These are phyloP conservation scores for Hypoxylon sp. DNA, from an alignment of 2,329 filamentous ascomycete species.

Conservation along the genomic window DNA sequence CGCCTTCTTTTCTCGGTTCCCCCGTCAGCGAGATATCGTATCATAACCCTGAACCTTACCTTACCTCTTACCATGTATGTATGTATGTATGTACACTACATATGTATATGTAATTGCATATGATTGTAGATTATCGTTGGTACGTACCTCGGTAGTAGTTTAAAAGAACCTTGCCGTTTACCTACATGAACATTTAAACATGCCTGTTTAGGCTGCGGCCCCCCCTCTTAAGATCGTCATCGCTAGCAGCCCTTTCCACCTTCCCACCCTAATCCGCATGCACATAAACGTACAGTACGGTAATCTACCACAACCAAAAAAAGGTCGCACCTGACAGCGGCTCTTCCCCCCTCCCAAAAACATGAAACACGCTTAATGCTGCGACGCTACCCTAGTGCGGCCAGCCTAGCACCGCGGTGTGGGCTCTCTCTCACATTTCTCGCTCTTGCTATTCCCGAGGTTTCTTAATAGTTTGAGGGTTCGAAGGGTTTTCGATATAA, in stretches of 20 bases:
- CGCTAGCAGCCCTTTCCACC: slow-evolving; percentile 21
- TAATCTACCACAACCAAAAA: neutral
- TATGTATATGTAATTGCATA: neutral
- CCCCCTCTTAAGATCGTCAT: slow-evolving; percentile 15
- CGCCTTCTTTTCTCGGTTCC: slow-evolving; percentile 23
- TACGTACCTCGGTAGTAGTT: slow-evolving; percentile 13
- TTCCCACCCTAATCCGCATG: slow-evolving; percentile 19
- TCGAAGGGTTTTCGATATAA: slow-evolving; percentile 27
- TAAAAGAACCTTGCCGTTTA: slow-evolving; percentile 2
- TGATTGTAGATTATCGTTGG: neutral
- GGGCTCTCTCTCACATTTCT: slow-evolving; percentile 4
- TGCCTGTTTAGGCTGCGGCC: slow-evolving; percentile 19
- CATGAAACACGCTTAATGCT: slow-evolving; percentile 53
- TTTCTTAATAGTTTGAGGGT: neutral
- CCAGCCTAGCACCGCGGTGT: slow-evolving; percentile 20
- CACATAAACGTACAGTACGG: slow-evolving; percentile 27
- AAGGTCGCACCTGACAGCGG: slow-evolving; percentile 32
- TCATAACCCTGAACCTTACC: slow-evolving; percentile 13
- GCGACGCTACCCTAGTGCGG: slow-evolving; percentile 46
- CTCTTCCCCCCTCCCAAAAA: slow-evolving; percentile 40
- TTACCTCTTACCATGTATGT: neutral
- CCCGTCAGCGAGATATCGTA: slow-evolving; percentile 28
- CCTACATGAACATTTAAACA: neutral
- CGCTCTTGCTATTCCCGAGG: slow-evolving; percentile 3
- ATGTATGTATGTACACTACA: neutral